Conservation (phyloP, 1,139 yeast genomes). For the Yamadazyma atlantica region DNA sequence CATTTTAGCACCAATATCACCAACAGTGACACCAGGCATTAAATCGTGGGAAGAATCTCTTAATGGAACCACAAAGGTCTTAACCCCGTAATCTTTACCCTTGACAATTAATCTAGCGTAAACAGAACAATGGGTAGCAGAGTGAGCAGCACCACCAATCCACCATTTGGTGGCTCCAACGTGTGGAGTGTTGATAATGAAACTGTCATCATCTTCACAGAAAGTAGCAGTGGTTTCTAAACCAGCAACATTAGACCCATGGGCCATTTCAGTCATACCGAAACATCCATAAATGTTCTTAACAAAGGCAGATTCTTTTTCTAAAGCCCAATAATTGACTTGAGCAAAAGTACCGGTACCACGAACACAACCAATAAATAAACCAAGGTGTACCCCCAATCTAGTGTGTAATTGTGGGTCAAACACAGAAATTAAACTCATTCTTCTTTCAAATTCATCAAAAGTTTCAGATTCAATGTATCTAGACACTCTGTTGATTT, state of each 20-base stretch:
- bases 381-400: slow-evolving; percentile 51
- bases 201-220: slow-evolving; percentile 63
- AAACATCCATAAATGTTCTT: slow-evolving; percentile 84
- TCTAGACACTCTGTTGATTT: slow-evolving; percentile 43
- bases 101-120: slow-evolving; percentile 82
- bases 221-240: slow-evolving; percentile 87
- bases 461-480: slow-evolving; percentile 47
- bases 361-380: slow-evolving; percentile 45
- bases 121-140: slow-evolving; percentile 80
- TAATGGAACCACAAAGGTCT: slow-evolving; percentile 85
- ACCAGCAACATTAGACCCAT: slow-evolving; percentile 92
- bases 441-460: slow-evolving; percentile 40
- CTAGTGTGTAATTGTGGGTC: slow-evolving; percentile 55
- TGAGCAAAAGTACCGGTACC: slow-evolving; percentile 55
- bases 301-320: slow-evolving; percentile 66
- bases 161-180: slow-evolving; percentile 95
- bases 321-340: slow-evolving; percentile 71
- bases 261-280: slow-evolving; percentile 93
- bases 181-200: slow-evolving; percentile 82
- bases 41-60: slow-evolving; percentile 72
- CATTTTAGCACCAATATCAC: slow-evolving; percentile 94
- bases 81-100: slow-evolving; percentile 87
- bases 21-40: slow-evolving; percentile 77
- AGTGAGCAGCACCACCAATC: slow-evolving; percentile 97
- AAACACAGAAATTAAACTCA: slow-evolving; percentile 42